phyloP scores from a whole-genome alignment of 208 protist genomes.

The Borovskyia barvae region DNA sequence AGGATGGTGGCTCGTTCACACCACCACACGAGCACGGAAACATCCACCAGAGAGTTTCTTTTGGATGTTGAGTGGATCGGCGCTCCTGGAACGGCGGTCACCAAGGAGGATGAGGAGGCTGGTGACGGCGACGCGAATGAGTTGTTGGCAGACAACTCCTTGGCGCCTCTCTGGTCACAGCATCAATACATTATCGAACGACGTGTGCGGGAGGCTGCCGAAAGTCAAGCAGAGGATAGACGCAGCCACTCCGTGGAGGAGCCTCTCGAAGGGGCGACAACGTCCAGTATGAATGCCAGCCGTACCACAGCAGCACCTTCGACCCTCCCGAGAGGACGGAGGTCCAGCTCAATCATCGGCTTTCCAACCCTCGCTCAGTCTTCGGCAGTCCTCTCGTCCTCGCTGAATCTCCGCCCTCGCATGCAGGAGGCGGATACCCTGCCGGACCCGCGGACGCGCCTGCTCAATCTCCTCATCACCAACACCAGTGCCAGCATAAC shows the following conservation, averaged over 20 bases:
- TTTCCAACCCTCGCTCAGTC: not conserved
- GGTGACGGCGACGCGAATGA: not conserved
- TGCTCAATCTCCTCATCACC: slow-evolving; percentile 59
- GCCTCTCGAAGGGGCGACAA: too few species aligned
- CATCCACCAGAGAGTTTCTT: too few species aligned
- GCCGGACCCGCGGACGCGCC: slow-evolving; percentile 49
- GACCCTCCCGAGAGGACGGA: not conserved
- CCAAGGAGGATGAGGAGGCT: not conserved
- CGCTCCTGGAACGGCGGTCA: not conserved
- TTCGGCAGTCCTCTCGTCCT: not conserved
- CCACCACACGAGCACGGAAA: too few species aligned
- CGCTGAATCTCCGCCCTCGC: not conserved
- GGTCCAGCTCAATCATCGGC: not conserved
- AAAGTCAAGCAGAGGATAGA: not conserved
- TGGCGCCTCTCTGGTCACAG: slow-evolving; percentile 5
- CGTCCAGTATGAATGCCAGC: not conserved
- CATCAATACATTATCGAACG: slow-evolving; percentile 1
- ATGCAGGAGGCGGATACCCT: slow-evolving; percentile 16
- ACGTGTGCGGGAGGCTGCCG: not conserved
- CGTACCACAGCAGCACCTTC: not conserved
- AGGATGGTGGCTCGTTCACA: too few species aligned
- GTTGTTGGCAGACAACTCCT: not conserved
- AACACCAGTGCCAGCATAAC: slow-evolving; percentile 45
- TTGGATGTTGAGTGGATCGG: too few species aligned
- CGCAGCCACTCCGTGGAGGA: not conserved